Evolutionary conservation across 306 rosid genomes (phyloP).

Genomic region (Prunus campanulata): DNA sequence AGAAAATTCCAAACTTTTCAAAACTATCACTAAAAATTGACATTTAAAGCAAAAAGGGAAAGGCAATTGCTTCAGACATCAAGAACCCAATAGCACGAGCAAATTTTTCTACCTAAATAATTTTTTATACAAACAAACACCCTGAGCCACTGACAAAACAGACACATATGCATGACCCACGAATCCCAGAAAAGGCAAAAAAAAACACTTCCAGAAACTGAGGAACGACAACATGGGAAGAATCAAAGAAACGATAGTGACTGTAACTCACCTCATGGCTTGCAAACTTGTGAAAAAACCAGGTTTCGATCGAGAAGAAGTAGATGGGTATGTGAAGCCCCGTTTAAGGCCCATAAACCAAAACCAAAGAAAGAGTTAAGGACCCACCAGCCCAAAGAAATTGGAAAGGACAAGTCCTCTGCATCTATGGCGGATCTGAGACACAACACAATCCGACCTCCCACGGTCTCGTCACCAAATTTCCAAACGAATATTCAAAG

Average conservation of each 20-base stretch:
- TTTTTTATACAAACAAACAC: too few species aligned
- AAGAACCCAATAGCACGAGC: background rate
- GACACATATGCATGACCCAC: background rate
- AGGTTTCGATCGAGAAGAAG: conserved; percentile 36
- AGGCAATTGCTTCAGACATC: background rate
- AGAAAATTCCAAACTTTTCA: too few species aligned
- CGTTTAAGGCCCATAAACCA: conserved; percentile 34
- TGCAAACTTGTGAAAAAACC: conserved; percentile 24
- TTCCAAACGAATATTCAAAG: conserved; percentile 11
- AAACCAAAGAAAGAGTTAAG: background rate
- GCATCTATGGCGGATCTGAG: conserved; percentile 47
- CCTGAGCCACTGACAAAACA: background rate
- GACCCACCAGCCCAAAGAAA: background rate
- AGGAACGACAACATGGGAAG: background rate
- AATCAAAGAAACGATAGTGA: background rate
- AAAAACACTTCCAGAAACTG: background rate
- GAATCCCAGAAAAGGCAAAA: background rate
- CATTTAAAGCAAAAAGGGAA: background rate
- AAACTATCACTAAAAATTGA: too few species aligned
- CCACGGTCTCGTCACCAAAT: conserved; percentile 13
- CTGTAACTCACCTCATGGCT: conserved; percentile 64
- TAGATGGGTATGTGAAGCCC: conserved; percentile 14
- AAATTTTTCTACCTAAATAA: background rate
- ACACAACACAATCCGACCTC: conserved; percentile 9
- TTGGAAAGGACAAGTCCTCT: background rate